phyloP scores from a whole-genome alignment of 352 stramenopile species.

The Saprolegnia parasitica region DNA sequence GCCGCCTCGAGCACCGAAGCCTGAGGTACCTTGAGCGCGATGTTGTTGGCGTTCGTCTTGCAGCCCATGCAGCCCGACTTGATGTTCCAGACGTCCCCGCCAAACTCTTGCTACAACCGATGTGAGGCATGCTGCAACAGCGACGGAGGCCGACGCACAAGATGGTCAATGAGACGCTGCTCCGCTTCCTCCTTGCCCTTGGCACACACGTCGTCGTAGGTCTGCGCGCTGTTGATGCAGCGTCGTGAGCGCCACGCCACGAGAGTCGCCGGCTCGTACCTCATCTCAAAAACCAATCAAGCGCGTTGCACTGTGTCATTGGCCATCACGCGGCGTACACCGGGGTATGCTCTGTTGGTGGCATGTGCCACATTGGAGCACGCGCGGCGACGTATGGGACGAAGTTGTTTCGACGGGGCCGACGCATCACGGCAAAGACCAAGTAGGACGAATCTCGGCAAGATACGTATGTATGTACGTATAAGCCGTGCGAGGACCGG shows the following conservation, averaged over 20 bases:
- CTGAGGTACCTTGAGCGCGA: constrained; percentile 8
- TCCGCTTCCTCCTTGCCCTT: constrained; percentile 58
- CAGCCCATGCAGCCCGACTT: constrained; percentile 18
- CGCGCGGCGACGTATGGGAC: no score
- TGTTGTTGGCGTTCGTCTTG: constrained; percentile 24
- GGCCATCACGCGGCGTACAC: neutral
- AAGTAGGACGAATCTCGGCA: no score
- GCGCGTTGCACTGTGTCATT: neutral
- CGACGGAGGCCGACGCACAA: constrained; percentile 33
- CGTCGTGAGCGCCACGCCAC: neutral
- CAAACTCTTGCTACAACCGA: constrained; percentile 45
- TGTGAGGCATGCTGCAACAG: neutral
- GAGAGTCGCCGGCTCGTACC: neutral
- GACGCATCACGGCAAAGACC: no score
- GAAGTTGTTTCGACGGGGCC: no score
- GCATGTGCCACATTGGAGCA: neutral
- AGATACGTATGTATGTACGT: no score
- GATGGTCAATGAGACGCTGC: constrained; percentile 64
- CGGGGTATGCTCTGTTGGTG: neutral
- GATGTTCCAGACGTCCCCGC: constrained; percentile 46
- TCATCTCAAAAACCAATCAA: constrained; percentile 16
- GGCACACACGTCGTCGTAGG: constrained; percentile 61
- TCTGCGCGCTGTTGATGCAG: constrained; percentile 28
- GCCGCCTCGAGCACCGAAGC: neutral
- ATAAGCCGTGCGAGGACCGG: no score